Evolutionary conservation across 108 stramenopile genomes (phyloP), one percentile per base, ranked within the genome.

Genomic region (Phaeodactylum tricornutum): DNA sequence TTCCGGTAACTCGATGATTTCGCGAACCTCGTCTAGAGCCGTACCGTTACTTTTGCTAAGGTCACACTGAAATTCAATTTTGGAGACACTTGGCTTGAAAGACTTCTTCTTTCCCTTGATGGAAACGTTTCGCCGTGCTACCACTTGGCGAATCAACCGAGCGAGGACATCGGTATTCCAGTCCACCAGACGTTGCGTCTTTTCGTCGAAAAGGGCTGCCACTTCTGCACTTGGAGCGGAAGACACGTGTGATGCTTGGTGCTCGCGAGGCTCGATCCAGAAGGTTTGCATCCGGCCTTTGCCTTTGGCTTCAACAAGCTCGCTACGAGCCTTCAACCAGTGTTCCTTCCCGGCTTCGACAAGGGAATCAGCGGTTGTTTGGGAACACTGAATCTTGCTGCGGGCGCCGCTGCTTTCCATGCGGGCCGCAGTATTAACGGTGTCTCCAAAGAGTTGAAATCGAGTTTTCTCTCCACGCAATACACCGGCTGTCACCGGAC

Each of bases 361-460:
- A 17, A 65, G 36, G 22, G 58, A n/a, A 33, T 65, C 64, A 4
- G 56, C 64, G 12, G 64, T 58, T 11, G 23, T 32, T 47, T 53
- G 43, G n/a, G 64, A 66, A 30, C 43, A 31, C 11, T 66, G 64
- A 24, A 66, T 61, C 3, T 30, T 3, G 38, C 39, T 33, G 3
- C 16, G 64, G 12, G 30, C 4, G 0, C 65, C 59, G 2, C 36
- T 60, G 50, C 52, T 56, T 31, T 63, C 62, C 31, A 63, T 63
- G 29, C 62, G 47, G 24, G 51, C 19, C 1, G 54, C 53, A 5
- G 49, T 47, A 47, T 63, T 63, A 6, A 63, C 46, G 6, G 62
- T 63, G 35, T 63, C 62, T 2, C 62, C 62, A 55, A 63, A 63
- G 12, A 63, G 43, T 16, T 50, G 38, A 23, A 50, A 63, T 14